A percentile compares a stretch with the other conserved stretches of the same genome.
Conservation (phyloP, 78 protist species). For the Isochrysis galbana region DNA sequence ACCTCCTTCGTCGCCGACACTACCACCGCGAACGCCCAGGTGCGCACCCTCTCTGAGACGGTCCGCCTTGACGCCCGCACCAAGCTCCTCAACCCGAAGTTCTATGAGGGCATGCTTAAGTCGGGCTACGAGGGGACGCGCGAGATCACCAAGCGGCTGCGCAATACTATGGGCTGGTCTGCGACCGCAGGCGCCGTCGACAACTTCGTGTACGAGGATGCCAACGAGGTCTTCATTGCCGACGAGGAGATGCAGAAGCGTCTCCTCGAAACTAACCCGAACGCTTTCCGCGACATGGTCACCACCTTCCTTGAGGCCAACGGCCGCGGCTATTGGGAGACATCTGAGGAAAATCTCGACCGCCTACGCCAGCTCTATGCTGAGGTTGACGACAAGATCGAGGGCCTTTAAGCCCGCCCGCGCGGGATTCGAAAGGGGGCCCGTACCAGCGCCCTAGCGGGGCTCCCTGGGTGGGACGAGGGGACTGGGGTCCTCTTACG, state of each 20-base stretch:
- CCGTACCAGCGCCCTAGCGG: no score
- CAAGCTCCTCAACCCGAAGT: slow-evolving; percentile 64
- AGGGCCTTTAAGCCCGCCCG: slow-evolving; percentile 26
- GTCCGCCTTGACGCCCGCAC: slow-evolving; percentile 64
- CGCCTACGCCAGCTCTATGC: slow-evolving; percentile 60
- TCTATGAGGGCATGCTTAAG: slow-evolving; percentile 57
- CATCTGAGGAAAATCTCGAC: slow-evolving; percentile 54
- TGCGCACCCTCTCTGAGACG: slow-evolving; percentile 60
- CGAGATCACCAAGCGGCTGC: slow-evolving; percentile 59
- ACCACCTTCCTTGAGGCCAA: slow-evolving; percentile 60
- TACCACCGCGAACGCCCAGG: slow-evolving; percentile 60
- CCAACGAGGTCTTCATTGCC: slow-evolving; percentile 49
- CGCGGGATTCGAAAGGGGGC: no score
- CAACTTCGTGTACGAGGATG: slow-evolving; percentile 54
- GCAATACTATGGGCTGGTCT: slow-evolving; percentile 63
- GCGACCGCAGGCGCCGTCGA: slow-evolving; percentile 59
- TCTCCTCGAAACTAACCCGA: slow-evolving; percentile 58
- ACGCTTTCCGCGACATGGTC: slow-evolving; percentile 62
- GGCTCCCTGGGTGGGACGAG: no score
- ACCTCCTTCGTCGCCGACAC: slow-evolving; percentile 53
- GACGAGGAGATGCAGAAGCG: slow-evolving; percentile 59
- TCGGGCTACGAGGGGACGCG: slow-evolving; percentile 56
- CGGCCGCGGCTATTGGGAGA: slow-evolving; percentile 64
- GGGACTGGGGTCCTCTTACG: no score
- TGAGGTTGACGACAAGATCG: slow-evolving; percentile 54